These are phyloP conservation scores for Leucocoprinus leucothites DNA, from an alignment of 768 basidiomycete genomes.

Conservation along the genomic window DNA sequence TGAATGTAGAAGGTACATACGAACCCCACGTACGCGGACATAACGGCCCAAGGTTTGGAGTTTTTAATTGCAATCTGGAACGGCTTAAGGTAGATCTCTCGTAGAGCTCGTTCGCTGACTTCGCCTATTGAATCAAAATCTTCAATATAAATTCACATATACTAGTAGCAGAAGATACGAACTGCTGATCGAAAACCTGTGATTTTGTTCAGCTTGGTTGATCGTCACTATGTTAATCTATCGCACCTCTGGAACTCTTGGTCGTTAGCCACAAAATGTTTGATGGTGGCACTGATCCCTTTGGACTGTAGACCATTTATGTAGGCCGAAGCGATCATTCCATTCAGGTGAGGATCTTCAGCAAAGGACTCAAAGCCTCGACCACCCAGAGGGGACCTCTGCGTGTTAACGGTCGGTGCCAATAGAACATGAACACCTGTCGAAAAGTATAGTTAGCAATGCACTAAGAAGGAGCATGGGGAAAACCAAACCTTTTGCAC, in stretches of 20 bases:
- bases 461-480: neutral
- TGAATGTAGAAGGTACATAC: neutral
- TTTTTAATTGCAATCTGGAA: constrained; percentile 58
- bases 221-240: neutral
- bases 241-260: constrained; percentile 52
- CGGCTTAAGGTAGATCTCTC: constrained; percentile 65
- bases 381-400: constrained; percentile 55
- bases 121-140: constrained; percentile 29
- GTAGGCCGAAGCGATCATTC: constrained; percentile 55
- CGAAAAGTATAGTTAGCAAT: neutral
- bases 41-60: constrained; percentile 54
- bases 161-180: constrained; percentile 11
- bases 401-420: constrained; percentile 66
- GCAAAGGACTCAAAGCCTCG: constrained; percentile 62
- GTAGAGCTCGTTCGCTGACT: constrained; percentile 53
- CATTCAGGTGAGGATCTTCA: constrained; percentile 57
- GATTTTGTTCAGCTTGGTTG: neutral
- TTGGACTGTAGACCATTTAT: constrained; percentile 59
- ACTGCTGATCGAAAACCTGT: constrained; percentile 46
- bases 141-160: neutral
- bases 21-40: constrained; percentile 44
- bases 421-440: constrained; percentile 45
- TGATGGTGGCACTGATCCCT: constrained; percentile 59
- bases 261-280: constrained; percentile 64
- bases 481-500: constrained; percentile 38